These are phyloP conservation scores for Lagerstroemia fauriei DNA, from an alignment of 441 rosid genomes.

Conservation along the genomic window DNA sequence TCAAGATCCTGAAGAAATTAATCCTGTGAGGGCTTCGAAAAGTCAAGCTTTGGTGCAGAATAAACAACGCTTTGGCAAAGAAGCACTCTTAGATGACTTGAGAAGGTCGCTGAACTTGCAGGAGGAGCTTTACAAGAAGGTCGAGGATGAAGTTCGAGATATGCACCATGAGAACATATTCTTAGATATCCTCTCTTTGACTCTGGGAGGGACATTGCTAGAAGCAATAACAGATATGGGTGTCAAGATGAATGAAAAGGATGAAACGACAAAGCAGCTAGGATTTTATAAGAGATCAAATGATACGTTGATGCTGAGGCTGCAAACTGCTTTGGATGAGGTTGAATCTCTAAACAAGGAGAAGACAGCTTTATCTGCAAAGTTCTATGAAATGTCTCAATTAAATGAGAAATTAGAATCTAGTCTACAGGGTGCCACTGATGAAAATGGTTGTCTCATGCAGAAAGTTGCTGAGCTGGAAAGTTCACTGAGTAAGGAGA, in stretches of 20 bases:
- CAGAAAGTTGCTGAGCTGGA: constrained; percentile 66
- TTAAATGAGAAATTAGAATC: constrained; percentile 63
- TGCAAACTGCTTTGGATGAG: constrained; percentile 68
- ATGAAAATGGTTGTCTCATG: constrained; percentile 58
- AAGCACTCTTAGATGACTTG: constrained; percentile 69
- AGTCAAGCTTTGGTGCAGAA: constrained; percentile 47
- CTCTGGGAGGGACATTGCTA: constrained; percentile 63
- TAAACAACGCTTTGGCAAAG: constrained; percentile 65
- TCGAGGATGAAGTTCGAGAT: constrained; percentile 84
- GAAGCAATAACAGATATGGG: constrained; percentile 55
- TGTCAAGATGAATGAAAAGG: constrained; percentile 50
- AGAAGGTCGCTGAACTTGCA: constrained; percentile 78
- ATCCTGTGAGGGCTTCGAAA: constrained; percentile 44
- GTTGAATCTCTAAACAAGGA: constrained; percentile 61
- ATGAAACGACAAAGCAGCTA: constrained; percentile 62
- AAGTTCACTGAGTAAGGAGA: constrained; percentile 59
- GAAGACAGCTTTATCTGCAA: constrained; percentile 52
- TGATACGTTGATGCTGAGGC: constrained; percentile 61
- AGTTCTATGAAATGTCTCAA: constrained; percentile 59
- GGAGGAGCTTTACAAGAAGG: constrained; percentile 74
- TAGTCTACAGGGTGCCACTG: constrained; percentile 51
- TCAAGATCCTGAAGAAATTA: constrained; percentile 52
- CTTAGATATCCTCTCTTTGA: constrained; percentile 79
- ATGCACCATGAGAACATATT: constrained; percentile 66
- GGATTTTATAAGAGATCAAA: constrained; percentile 64